Base-by-base conservation (phyloP, 371 early-diverging fungal genomes). In the Lichtheimia ramosa region DNA sequence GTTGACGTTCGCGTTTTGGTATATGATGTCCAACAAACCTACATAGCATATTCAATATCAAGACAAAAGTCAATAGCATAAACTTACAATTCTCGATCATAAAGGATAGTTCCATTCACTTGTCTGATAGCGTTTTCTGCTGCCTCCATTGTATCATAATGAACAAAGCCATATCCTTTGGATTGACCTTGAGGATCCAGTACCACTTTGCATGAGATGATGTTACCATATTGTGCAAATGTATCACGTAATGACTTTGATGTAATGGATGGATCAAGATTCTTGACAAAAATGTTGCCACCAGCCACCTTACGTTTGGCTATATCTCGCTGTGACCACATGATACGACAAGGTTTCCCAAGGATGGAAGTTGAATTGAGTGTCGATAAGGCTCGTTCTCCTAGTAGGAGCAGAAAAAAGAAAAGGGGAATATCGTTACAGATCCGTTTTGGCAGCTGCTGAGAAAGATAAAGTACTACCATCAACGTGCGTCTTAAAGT, bases 271-370 rank as follows among this genome's bases (percentile, higher is more conserved):
- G 89, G 79, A 79, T 96, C 96, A 52, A 99, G 83, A 88, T 99
- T 99, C 87, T 99, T 99, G 81, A 99, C 96, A 78, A 99, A 95
- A 65, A 99, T 90, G 84, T 99, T 99, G 68, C 97, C 98, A 34
- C 82, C 78, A 27, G 95, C 93, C 52, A 84, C 77, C 64, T 84
- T 84, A 75, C 97, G 93, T 69, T 91, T 83, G 20, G 92, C 80
- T 13, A 96, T 93, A 82, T 99, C 95, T 52, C 96, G 91, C 81
- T 98, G 94, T 49, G 95, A 92, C 94, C 96, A 95, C 99, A 98
- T 99, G 71, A 98, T 92, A 49, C 99, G 92, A 84, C 97, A 96
- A 16, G 93, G 85, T 62, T 88, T 90, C 64, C 92, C 95, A 75
- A 92, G 92, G 73, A 99, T 91, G 65, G 82, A 71, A 43, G 95